phyloP scores from a whole-genome alignment of 805 yeast genomes.

The Schizosaccharomyces lindneri region DNA sequence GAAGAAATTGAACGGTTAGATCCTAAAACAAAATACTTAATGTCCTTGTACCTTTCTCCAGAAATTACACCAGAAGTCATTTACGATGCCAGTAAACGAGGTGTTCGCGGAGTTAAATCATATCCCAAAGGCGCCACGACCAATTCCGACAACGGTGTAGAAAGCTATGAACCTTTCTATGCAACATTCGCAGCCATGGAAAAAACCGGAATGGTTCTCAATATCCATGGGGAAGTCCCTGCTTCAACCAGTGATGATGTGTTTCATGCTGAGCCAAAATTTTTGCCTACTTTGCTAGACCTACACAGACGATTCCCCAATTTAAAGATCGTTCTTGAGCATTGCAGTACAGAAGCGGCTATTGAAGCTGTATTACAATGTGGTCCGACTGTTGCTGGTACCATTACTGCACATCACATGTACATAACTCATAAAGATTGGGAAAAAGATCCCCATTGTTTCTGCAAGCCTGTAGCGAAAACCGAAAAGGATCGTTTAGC shows the following conservation, averaged over 20 bases:
- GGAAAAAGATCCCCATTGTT: constrained; percentile 90
- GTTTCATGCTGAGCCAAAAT: constrained; percentile 77
- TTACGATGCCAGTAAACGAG: constrained; percentile 43
- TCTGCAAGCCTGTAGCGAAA: constrained; percentile 95
- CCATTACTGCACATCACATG: constrained; percentile 89
- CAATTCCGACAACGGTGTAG: constrained; percentile 72
- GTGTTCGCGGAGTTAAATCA: constrained; percentile 70
- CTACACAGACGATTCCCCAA: constrained; percentile 66
- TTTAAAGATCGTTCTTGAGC: constrained; percentile 70
- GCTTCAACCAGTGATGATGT: constrained; percentile 47
- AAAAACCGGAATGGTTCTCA: constrained; percentile 47
- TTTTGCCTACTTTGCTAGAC: constrained; percentile 65
- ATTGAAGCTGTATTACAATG: constrained; percentile 48
- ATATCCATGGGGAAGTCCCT: constrained; percentile 91
- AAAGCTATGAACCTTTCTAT: constrained; percentile 68
- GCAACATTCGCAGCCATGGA: constrained; percentile 81
- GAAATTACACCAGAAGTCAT: constrained; percentile 70
- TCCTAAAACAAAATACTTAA: constrained; percentile 66
- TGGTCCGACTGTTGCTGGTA: constrained; percentile 61
- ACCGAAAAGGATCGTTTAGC: constrained; percentile 65
- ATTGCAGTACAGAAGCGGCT: constrained; percentile 82
- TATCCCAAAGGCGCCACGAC: constrained; percentile 99
- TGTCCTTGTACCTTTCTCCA: constrained; percentile 65
- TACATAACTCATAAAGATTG: constrained; percentile 73
- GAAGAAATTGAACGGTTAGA: constrained; percentile 33